Evolutionary conservation across 2,329 filamentous ascomycete genomes (phyloP), one percentile per base, ranked within the genome.

Genomic region (Aspergillus aculeatus): DNA sequence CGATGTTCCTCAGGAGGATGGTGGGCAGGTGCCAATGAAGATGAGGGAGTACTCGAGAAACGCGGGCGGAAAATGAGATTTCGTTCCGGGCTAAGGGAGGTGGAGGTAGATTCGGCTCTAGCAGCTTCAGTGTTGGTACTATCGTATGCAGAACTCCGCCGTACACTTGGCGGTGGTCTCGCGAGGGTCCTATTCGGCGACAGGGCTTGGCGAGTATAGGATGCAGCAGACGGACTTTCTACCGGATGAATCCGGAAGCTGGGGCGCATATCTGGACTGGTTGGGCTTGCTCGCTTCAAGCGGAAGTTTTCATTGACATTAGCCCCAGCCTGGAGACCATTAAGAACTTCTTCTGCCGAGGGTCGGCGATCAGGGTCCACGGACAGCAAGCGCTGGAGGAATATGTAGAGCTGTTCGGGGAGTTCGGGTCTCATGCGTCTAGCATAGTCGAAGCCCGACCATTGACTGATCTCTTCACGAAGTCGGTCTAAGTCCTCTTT

Each of bases 401-500:
- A 87, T 50, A 86, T 86, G 75, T 98, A 99, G 0, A 99, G 83
- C 73, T 91, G 89, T 5, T 91, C 84, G 0, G 95, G 95, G 0
- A 99, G 80, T 68, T 98, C 95, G 0, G 90, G 86, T 2, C 94
- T 85, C 64, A 89, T 84, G 38, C 88, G 83, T 35, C 86, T 83
- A 66, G 91, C 89, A 61, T 92, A 89, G 63, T 92, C 86, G 67
- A 98, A 96, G 0, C 95, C 95, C 56, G 87, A 81, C 95, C 95
- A 99, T 35, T 84, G 82, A 11, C 87, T 86, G 58, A 99, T 98
- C 74, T 99, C 95, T 3, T 83, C 89, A 47, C 93, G 86, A 31
- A 99, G 82, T 65, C 88, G 81, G 67, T 97, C 92, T 5, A 97
- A 82, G 65, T 98, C 92, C 72, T 99, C 95, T 57, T 92, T 87